Base-by-base conservation (phyloP, 164 flowering plant species). In the Aristolochia contorta region DNA sequence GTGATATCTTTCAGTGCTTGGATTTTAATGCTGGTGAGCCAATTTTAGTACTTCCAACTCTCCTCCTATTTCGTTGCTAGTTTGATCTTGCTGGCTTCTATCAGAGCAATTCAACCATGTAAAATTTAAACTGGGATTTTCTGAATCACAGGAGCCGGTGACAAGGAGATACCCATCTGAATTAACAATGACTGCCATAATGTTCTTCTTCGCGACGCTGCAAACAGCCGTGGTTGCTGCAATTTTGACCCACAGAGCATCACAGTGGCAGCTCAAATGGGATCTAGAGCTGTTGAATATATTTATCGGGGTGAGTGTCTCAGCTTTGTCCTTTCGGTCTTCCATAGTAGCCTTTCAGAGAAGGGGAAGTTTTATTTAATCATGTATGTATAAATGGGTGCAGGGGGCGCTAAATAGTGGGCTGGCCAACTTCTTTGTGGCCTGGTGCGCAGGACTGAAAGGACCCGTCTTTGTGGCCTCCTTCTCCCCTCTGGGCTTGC, bases 11-110 rank as follows among this genome's bases (percentile, higher is more conserved):
- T 70, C 45, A 70, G 73, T 53, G 37, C 67, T 18, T 70, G 73
- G 73, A 70, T 70, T 21, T 37, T 70, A 53, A 61, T 70, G 73
- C 67, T 65, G 69, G 73, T 70, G 56, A 66, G 66, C 43, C 12
- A 4, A 37, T 37, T 37, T 37, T 37, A 37, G 12, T 5, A 27
- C 30, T 5, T 27, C n/a, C 30, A 27, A 27, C 30, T 27, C 3
- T 27, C 30, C 2, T 2, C 5, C 30, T n/a, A n/a, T n/a, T 27
- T 27, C 3, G 3, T 27, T 27, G 30, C 43, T 37, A 0, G 43
- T 8, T 37, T 37, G 43, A 32, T 32, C 43, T 37, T 37, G 43
- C 12, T 37, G 3, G 43, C 43, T 37, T 37, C 1, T 6, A 37
- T 37, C 12, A 37, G 12, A 37, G 30, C 5, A 27, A 27, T 27